Base-by-base conservation (phyloP, 352 stramenopile species). In the Pythium volutum region DNA sequence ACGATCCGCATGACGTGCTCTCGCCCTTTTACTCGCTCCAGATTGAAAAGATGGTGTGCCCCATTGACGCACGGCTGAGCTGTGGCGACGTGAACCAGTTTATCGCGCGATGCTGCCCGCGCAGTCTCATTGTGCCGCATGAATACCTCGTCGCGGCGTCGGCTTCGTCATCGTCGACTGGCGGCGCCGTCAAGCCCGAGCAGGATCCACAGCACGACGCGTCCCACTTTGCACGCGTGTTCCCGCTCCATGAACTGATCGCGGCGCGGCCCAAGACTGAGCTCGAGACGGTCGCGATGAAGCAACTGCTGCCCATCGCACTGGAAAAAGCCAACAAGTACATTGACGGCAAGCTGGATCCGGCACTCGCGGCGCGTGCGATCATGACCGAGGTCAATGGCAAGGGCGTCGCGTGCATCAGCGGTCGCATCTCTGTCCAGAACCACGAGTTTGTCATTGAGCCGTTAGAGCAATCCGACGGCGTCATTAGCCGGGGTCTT, bases 71-170 rank as follows among this genome's bases (percentile, higher is more conserved):
- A 18, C 75, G 84, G 8, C 68, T 95, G 55, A 90, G 78, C 55
- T 95, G 87, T 56, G 86, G 86, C 1, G 85, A 95, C 49, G 87
- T 80, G 25, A 95, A 95, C 59, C 86, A 92, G 63, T 85, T 95
- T 29, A 88, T 95, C 41, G 77, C 84, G 2, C 81, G 86, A 4
- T 95, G 87, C 54, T 78, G 69, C 14, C 87, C 87, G 8, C 76
- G 80, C 7, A 88, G 75, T 27, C 61, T 95, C 7, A 75, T 95
- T 46, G 62, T 93, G 0, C 82, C 87, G 0, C 59, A 76, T 26
- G 84, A 93, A 26, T 92, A 82, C 54, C 84, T 45, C 33, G 43
- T 33, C 62, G 29, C 49, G 39, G 31, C 25, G 25, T 54, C 16
- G 27, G 9, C 55, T 26, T 23, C 70, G 22, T 20, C 25, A 4